Evolutionary conservation across 805 yeast species (phyloP), one percentile per base, ranked within the genome.

Genomic region (Saccharomycopsis javanensis): DNA sequence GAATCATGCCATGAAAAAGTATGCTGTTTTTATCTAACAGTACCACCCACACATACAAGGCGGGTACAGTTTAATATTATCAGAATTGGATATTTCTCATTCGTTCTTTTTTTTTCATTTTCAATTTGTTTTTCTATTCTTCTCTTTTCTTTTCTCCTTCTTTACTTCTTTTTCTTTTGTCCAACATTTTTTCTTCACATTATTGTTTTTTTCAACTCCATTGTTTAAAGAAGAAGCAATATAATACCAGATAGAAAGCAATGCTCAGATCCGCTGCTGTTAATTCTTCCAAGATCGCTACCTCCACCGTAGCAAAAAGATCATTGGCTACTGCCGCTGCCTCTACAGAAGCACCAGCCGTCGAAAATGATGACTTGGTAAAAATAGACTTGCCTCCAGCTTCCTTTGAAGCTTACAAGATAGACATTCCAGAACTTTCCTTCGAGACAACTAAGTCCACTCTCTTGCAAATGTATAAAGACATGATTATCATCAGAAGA

Each of bases 401-500:
- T 57, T 84, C 96, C 7, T 94, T 89, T 70, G 94, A 88, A 73
- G 86, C 89, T 56, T 94, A 90, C 78, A 76, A 85, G 74, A 71
- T 94, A 64, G 86, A 81, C 46, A 78, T 79, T 25, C 97, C 97
- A 55, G 79, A 79, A 53, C 75, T 86, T 67, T 73, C 76, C 55
- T 85, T 86, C 71, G 85, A 84, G 73, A 86, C 96, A 58, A 83
- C 88, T 67, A 90, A 89, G 79, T 79, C 80, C 54, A 79, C 84
- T 57, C 74, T 94, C 66, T 77, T 94, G 68, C 83, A 90, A 69
- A 89, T 94, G 97, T 94, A 91, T 82, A 87, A 89, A 76, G 96
- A 92, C 71, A 91, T 94, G 98, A 82, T 86, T 64, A 75, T 85
- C 64, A 83, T 92, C 71, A 85, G 96, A 80, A 87, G 99, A 76